Base-by-base conservation (phyloP, 176 grass and related monocot genomes). In the Rhynchospora breviuscula region DNA sequence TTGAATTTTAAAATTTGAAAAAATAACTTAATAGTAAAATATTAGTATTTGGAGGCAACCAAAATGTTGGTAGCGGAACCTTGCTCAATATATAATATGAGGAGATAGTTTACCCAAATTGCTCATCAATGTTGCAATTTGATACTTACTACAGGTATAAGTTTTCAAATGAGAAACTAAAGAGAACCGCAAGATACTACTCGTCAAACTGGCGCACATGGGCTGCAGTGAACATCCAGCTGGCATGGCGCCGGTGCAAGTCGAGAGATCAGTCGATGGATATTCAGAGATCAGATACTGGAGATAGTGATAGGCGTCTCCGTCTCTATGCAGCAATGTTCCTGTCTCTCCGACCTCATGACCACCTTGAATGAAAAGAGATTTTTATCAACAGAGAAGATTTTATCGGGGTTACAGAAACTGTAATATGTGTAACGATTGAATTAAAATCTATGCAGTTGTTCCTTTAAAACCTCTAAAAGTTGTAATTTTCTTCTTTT, bases 331-430 rank as follows among this genome's bases (percentile, higher is more conserved):
- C 95, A 2, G 89, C 92, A 52, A 90, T 98, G 91, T 98, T 98
- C 92, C 91, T 98, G 95, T 98, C 95, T 29, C 83, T 98, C 79
- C 85, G 95, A 51, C 95, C 95, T 29, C 95, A 98, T n/a, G 95
- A 98, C 21, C 95, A 98, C 69, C 95, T 98, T 31, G 95, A 98
- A 62, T 96, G 80, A 84, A 48, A 21, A 22, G 43, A 7, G 3
- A 11, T 18, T 45, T 22, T 25, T 1, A 23, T 23, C 3, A 13
- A 3, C 22, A 22, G 12, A 26, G 40, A 76, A 26, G n/a, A 76
- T 6, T 29, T 14, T 75, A 1, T 29, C 54, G 13, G 7, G 13
- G 23, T 56, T 76, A 76, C 8, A 76, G 48, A 52, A 31, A 71
- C 40, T 31, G 53, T 76, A 76, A 56, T 7, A 4, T 26, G 10